Percentiles rank a stretch among this genome's conserved stretches.
phyloP scores from a whole-genome alignment of 352 stramenopile species.

The Thalassiosira delicatula region DNA sequence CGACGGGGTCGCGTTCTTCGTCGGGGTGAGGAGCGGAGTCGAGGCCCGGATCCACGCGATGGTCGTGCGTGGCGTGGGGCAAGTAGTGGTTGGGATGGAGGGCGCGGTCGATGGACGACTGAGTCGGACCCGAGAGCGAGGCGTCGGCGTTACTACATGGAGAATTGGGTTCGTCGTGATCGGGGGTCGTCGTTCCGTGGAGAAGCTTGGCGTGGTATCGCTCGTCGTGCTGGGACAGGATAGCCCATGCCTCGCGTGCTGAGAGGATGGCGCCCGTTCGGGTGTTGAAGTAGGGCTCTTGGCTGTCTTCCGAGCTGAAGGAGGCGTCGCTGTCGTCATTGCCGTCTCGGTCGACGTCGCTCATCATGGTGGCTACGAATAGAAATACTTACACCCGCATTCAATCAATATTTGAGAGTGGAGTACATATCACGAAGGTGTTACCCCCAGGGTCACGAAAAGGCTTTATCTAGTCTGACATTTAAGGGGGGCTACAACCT shows the following conservation, averaged over 20 bases:
- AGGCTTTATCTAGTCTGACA: no score
- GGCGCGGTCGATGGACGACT: slow-evolving; percentile 51
- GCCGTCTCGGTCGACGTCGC: slow-evolving; percentile 21
- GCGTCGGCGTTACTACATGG: background rate
- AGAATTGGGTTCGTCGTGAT: background rate
- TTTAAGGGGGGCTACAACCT: no score
- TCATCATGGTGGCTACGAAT: slow-evolving; percentile 13
- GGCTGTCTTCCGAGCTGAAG: slow-evolving; percentile 34
- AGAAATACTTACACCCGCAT: no score
- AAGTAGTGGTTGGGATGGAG: slow-evolving; percentile 36
- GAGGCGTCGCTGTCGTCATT: slow-evolving; percentile 11
- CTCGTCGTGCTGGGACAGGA: slow-evolving; percentile 22
- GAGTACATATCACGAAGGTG: no score
- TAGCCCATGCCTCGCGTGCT: slow-evolving; percentile 41
- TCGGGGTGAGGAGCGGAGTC: no score
- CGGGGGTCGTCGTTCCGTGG: background rate
- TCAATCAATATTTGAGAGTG: no score
- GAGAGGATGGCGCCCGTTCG: slow-evolving; percentile 35
- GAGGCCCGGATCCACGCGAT: no score
- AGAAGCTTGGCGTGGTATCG: background rate
- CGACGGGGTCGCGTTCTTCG: slow-evolving; percentile 42
- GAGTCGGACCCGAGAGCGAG: slow-evolving; percentile 26
- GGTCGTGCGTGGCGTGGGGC: no score
- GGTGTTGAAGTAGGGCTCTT: slow-evolving; percentile 53
- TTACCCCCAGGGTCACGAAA: no score